Evolutionary conservation across 2,329 filamentous ascomycete genomes (phyloP).

Genomic region (Escovopsis sp.): DNA sequence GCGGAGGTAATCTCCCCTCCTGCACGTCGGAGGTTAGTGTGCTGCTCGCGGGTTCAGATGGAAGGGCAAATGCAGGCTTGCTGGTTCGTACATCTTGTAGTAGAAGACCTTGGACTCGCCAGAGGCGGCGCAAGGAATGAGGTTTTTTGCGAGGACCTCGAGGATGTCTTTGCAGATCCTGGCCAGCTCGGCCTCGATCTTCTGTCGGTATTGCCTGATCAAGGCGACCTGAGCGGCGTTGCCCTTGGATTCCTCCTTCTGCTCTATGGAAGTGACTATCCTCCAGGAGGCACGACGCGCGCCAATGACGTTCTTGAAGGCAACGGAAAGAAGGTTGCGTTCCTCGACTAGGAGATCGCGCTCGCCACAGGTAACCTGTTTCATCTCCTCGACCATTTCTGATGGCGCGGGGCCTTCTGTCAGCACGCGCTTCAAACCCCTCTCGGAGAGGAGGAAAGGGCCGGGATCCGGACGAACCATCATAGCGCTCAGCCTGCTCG

Average conservation of each 20-base stretch:
- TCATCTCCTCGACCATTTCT: slow-evolving; percentile 99
- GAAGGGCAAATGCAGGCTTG: slow-evolving; percentile 6
- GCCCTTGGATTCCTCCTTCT: slow-evolving; percentile 99
- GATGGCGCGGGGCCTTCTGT: slow-evolving; percentile 9
- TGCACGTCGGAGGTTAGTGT: slow-evolving; percentile 23
- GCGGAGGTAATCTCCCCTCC: slow-evolving; percentile 99
- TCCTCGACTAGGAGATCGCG: slow-evolving; percentile 80
- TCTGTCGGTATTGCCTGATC: slow-evolving; percentile 97
- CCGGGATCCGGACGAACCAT: slow-evolving; percentile 45
- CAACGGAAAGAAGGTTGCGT: slow-evolving; percentile 91
- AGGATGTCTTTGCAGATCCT: slow-evolving; percentile 98
- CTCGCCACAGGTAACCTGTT: slow-evolving; percentile 83
- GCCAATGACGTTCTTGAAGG: slow-evolving; percentile 98
- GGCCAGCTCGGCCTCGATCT: slow-evolving; percentile 92
- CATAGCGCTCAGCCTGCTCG: slow-evolving; percentile 99
- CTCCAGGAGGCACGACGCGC: slow-evolving; percentile 94
- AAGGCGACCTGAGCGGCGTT: slow-evolving; percentile 77
- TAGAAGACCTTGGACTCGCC: slow-evolving; percentile 99
- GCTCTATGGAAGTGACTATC: slow-evolving; percentile 96
- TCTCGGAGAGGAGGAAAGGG: background rate
- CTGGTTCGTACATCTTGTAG: slow-evolving; percentile 98
- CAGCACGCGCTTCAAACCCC: slow-evolving; percentile 8
- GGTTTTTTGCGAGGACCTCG: slow-evolving; percentile 81
- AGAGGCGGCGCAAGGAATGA: slow-evolving; percentile 85
- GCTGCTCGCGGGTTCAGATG: background rate